A percentile compares a stretch with the other conserved stretches of the same genome.
Evolutionary conservation across 805 yeast genomes (phyloP).

Genomic region (Ogataea zsoltii): DNA sequence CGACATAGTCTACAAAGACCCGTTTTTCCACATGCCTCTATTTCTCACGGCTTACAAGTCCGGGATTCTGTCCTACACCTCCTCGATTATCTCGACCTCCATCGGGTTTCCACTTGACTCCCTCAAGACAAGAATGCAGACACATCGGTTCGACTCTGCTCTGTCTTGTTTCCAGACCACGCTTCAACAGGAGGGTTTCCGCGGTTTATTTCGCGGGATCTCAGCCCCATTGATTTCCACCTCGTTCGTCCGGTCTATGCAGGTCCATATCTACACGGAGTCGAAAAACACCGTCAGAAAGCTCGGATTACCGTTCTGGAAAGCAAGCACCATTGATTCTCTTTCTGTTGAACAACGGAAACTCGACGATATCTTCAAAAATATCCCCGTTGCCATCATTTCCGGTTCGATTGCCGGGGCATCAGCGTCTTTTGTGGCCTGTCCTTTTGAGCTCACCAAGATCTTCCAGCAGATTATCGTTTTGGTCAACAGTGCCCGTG

Average conservation of each 20-base stretch:
- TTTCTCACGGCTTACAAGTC: slow-evolving; percentile 52
- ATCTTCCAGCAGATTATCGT: slow-evolving; percentile 73
- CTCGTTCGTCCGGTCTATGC: slow-evolving; percentile 62
- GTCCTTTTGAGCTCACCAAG: slow-evolving; percentile 86
- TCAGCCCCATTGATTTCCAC: slow-evolving; percentile 71
- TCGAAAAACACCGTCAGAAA: slow-evolving; percentile 44
- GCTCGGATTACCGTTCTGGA: slow-evolving; percentile 15
- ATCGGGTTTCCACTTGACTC: slow-evolving; percentile 87
- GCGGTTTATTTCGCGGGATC: slow-evolving; percentile 76
- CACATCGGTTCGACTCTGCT: slow-evolving; percentile 61
- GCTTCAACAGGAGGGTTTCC: slow-evolving; percentile 57
- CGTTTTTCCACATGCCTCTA: slow-evolving; percentile 50
- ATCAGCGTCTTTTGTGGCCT: slow-evolving; percentile 61
- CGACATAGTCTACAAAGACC: slow-evolving; percentile 44
- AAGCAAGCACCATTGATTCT: slow-evolving; percentile 1
- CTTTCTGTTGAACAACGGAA: slow-evolving; percentile 9
- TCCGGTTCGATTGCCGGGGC: slow-evolving; percentile 73
- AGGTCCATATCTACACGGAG: slow-evolving; percentile 62
- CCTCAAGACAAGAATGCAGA: slow-evolving; percentile 84
- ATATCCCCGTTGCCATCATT: slow-evolving; percentile 46
- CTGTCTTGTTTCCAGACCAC: slow-evolving; percentile 60
- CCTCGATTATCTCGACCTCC: slow-evolving; percentile 63
- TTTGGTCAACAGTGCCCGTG: slow-evolving; percentile 39
- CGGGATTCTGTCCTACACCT: slow-evolving; percentile 59
- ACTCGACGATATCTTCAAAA: slow-evolving; percentile 29